Conservation (phyloP, 73 alveolate species). For the Paramecium octaurelia region DNA sequence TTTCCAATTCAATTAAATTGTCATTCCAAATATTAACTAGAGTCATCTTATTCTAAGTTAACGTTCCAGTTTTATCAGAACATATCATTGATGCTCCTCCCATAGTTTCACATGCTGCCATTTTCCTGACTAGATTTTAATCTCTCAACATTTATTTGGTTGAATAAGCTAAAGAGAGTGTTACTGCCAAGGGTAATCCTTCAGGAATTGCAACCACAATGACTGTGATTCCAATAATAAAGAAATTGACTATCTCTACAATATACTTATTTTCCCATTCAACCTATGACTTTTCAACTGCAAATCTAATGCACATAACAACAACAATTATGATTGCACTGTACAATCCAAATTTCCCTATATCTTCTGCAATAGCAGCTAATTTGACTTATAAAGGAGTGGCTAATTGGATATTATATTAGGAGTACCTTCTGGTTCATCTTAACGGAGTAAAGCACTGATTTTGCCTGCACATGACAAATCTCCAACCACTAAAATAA, state of each 20-base stretch:
- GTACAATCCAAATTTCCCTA: conserved; percentile 88
- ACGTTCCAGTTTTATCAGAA: conserved; percentile 81
- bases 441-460: conserved; percentile 35
- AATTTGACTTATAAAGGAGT: conserved; percentile 95
- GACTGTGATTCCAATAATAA: conserved; percentile 73
- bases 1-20: conserved; percentile 13
- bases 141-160: conserved; percentile 75
- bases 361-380: conserved; percentile 88
- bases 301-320: conserved; percentile 73
- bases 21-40: conserved; percentile 53
- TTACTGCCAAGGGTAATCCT: conserved; percentile 80
- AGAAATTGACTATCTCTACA: conserved; percentile 65
- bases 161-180: conserved; percentile 71
- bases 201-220: conserved; percentile 83
- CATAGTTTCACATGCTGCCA: conserved; percentile 88
- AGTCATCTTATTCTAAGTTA: conserved; percentile 74
- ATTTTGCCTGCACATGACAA: conserved; percentile 58
- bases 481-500: conserved; percentile 55
- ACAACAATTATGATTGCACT: conserved; percentile 83
- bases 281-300: conserved; percentile 54
- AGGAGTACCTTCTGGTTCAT: conserved; percentile 45
- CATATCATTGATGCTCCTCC: conserved; percentile 84
- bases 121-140: conserved; percentile 71
- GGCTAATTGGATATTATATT: conserved; percentile 48
- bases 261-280: conserved; percentile 51